Evolutionary conservation across 1,284 basidiomycete species (phyloP), one percentile per base, ranked within the genome.

Genomic region (Puccinia polysora): DNA sequence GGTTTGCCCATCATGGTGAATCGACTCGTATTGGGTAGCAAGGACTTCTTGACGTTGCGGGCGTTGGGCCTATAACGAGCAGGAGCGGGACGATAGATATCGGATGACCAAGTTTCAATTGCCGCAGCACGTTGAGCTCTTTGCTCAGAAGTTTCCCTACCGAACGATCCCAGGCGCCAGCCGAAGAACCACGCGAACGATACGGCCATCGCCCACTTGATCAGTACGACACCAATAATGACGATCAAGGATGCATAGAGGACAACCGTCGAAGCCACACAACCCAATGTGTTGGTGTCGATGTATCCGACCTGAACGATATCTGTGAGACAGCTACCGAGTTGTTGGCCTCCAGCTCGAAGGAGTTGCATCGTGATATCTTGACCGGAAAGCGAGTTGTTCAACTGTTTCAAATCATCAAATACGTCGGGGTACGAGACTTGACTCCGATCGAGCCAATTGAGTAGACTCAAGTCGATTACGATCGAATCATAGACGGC

Each of bases 101-200:
- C 91, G 77, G 89, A 89, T 34, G 92, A 88, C 95, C 95, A 98
- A 78, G 89, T 87, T 81, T 99, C 96, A 77, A 98, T 96, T 80
- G 93, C 91, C 49, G 85, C 86, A 14, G 89, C 87, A 34, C 95
- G 87, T 76, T 88, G 86, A 87, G 92, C 93, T n/a, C 94, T 86
- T 79, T 97, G 87, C 78, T 91, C 88, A 80, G 95, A 93, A 40
- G 91, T 91, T 82, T 98, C 96, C 65, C 87, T 86, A 76, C 88
- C 88, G 84, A 97, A 98, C 77, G 91, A 89, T 65, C 95, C 95
- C 50, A 99, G 84, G 78, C 87, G 87, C 89, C 90, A 93, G 25
- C 90, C 91, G 79, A 92, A 87, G 85, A 97, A 98, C 95, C 95
- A 99, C 49, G 90, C 85, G 81, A 98, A 99, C 79, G 91, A 84